Base-by-base conservation (phyloP, 2,329 filamentous ascomycete genomes). In the Clonostachys rosea region DNA sequence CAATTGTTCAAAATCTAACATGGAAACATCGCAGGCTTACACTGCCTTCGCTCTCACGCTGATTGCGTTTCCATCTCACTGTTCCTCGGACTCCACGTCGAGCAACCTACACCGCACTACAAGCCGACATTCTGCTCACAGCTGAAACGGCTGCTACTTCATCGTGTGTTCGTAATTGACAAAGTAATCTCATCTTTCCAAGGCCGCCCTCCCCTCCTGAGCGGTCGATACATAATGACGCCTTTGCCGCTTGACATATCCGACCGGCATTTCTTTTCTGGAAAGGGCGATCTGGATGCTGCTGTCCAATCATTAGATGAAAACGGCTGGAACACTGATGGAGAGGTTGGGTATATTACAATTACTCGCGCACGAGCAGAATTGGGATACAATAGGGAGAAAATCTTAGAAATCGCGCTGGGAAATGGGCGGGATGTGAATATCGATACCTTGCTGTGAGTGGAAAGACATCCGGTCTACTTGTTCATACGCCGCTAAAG, bases 171-270 rank as follows among this genome's bases (percentile, higher is more conserved):
- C 47, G 63, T 58, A 33, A 54, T 70, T 8, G 79, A 83, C 53
- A 80, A 81, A 40, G 69, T 69, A 10, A 61, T 67, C 1, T 70
- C 75, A 0, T 67, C 74, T 0, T 80, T 81, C 42, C 71, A 73
- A 1, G 80, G 80, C 1, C 64, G 78, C 1, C 81, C 80, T 1
- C 80, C 79, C 0, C 58, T 74, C 3, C 56, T 81, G 6, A 69
- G 70, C 10, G 69, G 76, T 33, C 69, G 76, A 2, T 83, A 81
- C 53, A 76, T 72, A 42, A 70, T 70, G 8, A 70, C 78, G 2
- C 76, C 78, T 14, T 56, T 74, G 3, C 79, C 80, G 0, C 61
- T 83, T 0, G 81, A 83, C 52, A 56, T 84, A 0, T 66, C 61
- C 5, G 78, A 82, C 41, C 60, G 70, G 1, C 66, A 75, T 13